Evolutionary conservation across 2,329 filamentous ascomycete species (phyloP).

Genomic region (Emmonsiellopsis sp.): DNA sequence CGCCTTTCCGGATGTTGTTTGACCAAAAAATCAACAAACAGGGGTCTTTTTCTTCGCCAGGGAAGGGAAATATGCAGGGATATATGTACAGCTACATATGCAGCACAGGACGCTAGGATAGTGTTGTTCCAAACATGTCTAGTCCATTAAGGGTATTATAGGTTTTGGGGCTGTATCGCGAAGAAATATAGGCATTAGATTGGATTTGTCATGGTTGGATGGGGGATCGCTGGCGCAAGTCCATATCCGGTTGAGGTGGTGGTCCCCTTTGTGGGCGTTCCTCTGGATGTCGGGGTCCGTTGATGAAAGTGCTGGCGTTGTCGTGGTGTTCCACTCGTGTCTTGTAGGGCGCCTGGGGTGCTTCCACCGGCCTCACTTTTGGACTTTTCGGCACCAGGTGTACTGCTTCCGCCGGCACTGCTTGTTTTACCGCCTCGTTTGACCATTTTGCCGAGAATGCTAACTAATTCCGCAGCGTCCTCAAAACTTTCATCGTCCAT

Average conservation of each 20-base stretch:
- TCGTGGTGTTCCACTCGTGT: slow-evolving; percentile 5
- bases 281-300: background rate
- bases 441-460: slow-evolving; percentile 79
- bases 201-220: slow-evolving; percentile 6
- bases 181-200: slow-evolving; percentile 1
- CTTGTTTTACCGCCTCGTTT: slow-evolving; percentile 51
- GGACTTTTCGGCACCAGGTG: slow-evolving; percentile 20
- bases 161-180: background rate
- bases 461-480: slow-evolving; percentile 81
- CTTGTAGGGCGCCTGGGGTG: slow-evolving; percentile 6
- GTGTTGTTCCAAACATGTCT: background rate
- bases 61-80: background rate
- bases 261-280: background rate
- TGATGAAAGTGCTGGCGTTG: slow-evolving; percentile 8
- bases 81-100: background rate
- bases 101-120: background rate
- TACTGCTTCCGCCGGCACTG: slow-evolving; percentile 22
- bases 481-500: slow-evolving; percentile 95
- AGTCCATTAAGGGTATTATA: background rate
- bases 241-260: background rate
- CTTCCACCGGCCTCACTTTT: slow-evolving; percentile 21
- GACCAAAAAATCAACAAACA: background rate
- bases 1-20: too few species aligned
- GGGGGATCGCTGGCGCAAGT: background rate
- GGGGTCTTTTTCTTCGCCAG: background rate